Evolutionary conservation across 495 filamentous ascomycete species (phyloP), one percentile per base, ranked within the genome.

Genomic region (Xylaria nigripes): DNA sequence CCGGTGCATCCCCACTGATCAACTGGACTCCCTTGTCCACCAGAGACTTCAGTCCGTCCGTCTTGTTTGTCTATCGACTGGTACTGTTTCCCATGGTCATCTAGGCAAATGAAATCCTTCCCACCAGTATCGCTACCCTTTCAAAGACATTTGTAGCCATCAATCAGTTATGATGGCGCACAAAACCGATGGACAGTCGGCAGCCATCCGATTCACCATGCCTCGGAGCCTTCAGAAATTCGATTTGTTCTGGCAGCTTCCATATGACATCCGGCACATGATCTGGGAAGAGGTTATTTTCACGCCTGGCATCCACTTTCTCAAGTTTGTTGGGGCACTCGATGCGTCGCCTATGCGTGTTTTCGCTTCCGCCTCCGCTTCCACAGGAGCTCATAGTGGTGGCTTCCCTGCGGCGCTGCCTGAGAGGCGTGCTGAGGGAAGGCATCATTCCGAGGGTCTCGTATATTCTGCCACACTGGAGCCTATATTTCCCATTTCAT

Each of bases 271-370:
- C 13, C 64, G 63, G 21, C 41, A 54, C 13, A 48, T 59, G 46
- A 63, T 68, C 16, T 67, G 63, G 66, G 49, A 57, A 32, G 27
- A 57, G 1, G 47, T 56, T 32, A 61, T 68, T 8, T 59, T 57
- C 25, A 60, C 54, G 0, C 58, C 66, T 5, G 66, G 66, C 1
- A 68, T 68, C 13, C 63, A 66, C 51, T 68, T 68, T 47, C 60
- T 68, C 25, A 62, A 65, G 38, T 57, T 68, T 41, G 56, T 58
- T 18, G 48, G 48, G 16, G 47, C 55, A 19, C 25, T 41, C 4
- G 46, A 59, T 6, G 6, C 34, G 21, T 15, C 36, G 4, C 6
- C 23, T 15, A 8, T 22, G 13, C 22, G 25, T 19, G 23, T 38
- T 6, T 24, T 13, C 16, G 27, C 25, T 10, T 44, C 54, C 22